phyloP scores from a whole-genome alignment of 164 flowering plant genomes.

The Annona cherimola region DNA sequence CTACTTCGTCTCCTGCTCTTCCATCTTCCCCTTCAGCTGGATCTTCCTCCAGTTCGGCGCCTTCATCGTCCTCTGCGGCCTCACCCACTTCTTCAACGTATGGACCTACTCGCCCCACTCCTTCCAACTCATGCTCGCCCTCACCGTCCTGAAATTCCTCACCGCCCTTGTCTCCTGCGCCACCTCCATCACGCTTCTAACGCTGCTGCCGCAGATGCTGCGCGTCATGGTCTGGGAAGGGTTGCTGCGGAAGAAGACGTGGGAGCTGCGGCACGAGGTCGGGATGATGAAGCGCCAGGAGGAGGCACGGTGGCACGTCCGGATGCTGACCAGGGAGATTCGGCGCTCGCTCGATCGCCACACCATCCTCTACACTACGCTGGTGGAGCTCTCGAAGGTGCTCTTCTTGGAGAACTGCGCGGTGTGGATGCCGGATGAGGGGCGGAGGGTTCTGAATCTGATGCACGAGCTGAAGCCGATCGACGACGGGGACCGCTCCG shows the following conservation, averaged over 20 bases:
- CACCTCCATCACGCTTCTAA: slow-evolving; percentile 15
- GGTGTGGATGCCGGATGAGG: no score
- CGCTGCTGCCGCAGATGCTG: slow-evolving; percentile 15
- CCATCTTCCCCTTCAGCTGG: slow-evolving; percentile 23
- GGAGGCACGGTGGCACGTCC: no score
- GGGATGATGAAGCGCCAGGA: no score
- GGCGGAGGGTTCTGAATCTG: not conserved
- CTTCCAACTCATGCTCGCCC: slow-evolving; percentile 11
- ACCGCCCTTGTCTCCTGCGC: slow-evolving; percentile 20
- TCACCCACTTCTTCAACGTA: slow-evolving; percentile 16
- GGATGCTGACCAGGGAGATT: no score
- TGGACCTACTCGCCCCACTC: slow-evolving; percentile 16
- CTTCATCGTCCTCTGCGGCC: slow-evolving; percentile 20
- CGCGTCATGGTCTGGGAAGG: slow-evolving; percentile 18
- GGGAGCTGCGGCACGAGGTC: no score
- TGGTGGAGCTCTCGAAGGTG: no score
- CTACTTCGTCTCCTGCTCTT: slow-evolving; percentile 26
- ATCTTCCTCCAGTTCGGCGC: slow-evolving; percentile 19
- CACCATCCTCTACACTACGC: no score
- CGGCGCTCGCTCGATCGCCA: no score
- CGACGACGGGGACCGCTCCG: not conserved
- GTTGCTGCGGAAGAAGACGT: no score
- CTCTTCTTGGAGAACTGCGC: no score
- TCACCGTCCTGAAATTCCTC: slow-evolving; percentile 20
- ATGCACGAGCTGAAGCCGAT: not conserved